Evolutionary conservation across 768 basidiomycete species (phyloP), one percentile per base, ranked within the genome.

Genomic region (Mycena rebaudengoi): DNA sequence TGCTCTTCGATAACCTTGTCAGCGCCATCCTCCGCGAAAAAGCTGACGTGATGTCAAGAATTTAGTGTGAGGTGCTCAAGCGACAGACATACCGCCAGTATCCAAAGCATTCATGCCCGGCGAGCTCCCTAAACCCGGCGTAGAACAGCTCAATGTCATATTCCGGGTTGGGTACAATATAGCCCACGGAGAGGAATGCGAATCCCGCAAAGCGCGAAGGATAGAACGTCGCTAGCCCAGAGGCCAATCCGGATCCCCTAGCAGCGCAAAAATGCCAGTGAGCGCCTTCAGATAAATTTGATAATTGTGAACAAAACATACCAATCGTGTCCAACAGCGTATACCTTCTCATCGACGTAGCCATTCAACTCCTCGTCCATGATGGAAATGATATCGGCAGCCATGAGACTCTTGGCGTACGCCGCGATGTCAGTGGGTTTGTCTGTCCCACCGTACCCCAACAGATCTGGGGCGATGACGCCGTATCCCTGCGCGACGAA

Each of bases 391-490:
- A 83, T 54, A 64, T 83, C 83, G 46, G 77, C 67, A 25, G 70
- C 72, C 40, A 86, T 71, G 28, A 73, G 65, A 50, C 69, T 76
- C 26, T 49, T 23, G 7, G 59, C 57, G 70, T 85, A 87, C 10
- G 70, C 67, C 3, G 60, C 66, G 5, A 70, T 53, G 46, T 83
- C 79, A 1, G 63, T 55, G 3, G 85, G 85, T 60, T 84, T 83
- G 60, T 76, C 76, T 14, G 84, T 85, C 1, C 78, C 78, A 13
- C 85, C 86, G 60, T 83, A 86, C 6, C 85, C 85, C 28, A 87
- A 78, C 77, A 83, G 78, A 69, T 86, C 85, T 1, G 83, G 84
- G 2, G 76, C 82, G 46, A 86, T 72, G 44, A 86, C 64, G 7
- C 80, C 78, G 65, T 83, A 85, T 18, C 82, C 82, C 30, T 72